Percentiles rank a stretch among this genome's conserved stretches.
phyloP scores from a whole-genome alignment of 2,329 filamentous ascomycete species.

The Paracoccidioides lutzii region DNA sequence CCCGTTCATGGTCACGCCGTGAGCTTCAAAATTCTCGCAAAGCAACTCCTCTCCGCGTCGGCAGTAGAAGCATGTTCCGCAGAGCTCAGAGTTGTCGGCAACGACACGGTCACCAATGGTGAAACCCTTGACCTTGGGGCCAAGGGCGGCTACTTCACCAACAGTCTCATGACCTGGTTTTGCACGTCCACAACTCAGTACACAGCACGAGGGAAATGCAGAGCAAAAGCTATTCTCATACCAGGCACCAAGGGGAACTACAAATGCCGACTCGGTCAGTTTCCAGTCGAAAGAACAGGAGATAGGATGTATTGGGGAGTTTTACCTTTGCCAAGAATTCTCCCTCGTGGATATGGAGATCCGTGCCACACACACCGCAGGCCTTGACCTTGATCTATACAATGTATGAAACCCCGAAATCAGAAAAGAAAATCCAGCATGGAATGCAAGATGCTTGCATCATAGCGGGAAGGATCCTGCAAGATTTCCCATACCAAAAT shows the following conservation, averaged over 20 bases:
- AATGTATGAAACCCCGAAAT: conserved; percentile 13
- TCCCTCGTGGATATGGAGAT: conserved; percentile 47
- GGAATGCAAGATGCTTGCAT: background rate
- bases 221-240: conserved; percentile 14
- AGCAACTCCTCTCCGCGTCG: conserved; percentile 53
- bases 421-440: background rate
- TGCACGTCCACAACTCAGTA: background rate
- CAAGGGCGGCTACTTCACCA: conserved; percentile 48
- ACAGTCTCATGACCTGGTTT: conserved; percentile 51
- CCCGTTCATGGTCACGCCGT: conserved; percentile 48
- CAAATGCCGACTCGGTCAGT: conserved; percentile 5
- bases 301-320: background rate
- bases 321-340: conserved; percentile 48
- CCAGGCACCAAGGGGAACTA: conserved; percentile 52
- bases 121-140: conserved; percentile 48
- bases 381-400: conserved; percentile 52
- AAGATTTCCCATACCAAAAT: conserved; percentile 33
- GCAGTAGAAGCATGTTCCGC: conserved; percentile 62
- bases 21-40: conserved; percentile 56
- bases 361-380: conserved; percentile 50
- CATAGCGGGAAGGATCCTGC: background rate
- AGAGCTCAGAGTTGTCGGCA: conserved; percentile 45
- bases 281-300: background rate
- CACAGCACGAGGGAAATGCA: background rate
- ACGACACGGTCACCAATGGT: conserved; percentile 51